Evolutionary conservation across 352 stramenopile species (phyloP).

Genomic region (Pelagophyceae sp.): DNA sequence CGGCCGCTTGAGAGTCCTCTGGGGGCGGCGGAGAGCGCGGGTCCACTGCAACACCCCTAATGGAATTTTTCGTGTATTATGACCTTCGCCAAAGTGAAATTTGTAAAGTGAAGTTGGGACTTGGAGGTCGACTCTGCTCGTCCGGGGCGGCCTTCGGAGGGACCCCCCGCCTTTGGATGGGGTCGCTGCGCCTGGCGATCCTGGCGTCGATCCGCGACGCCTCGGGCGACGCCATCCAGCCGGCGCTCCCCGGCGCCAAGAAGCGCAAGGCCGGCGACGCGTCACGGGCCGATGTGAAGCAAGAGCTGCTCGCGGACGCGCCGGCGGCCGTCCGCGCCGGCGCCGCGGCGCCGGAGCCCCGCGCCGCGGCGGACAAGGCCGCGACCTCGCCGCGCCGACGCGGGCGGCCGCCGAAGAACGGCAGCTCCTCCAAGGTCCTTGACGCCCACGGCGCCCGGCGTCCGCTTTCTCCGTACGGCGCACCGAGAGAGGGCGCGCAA

Average conservation of each 20-base stretch:
- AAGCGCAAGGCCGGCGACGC: not conserved
- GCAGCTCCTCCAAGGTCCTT: too few species aligned
- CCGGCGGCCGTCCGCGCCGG: not conserved
- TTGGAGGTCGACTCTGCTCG: not conserved
- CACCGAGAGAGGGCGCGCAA: too few species aligned
- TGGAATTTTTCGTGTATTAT: too few species aligned
- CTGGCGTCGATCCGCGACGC: constrained; percentile 10
- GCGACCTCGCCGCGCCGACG: too few species aligned
- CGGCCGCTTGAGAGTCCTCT: too few species aligned
- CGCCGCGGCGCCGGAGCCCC: not conserved
- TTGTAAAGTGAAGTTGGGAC: not conserved
- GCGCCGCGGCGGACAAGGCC: not conserved
- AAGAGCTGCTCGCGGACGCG: not conserved
- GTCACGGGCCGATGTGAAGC: not conserved
- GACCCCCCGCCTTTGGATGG: not conserved
- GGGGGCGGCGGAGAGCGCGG: too few species aligned
- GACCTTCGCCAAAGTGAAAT: not conserved
- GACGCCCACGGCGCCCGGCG: too few species aligned
- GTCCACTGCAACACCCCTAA: too few species aligned
- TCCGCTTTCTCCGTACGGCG: too few species aligned
- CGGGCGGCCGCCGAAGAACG: too few species aligned
- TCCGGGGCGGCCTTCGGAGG: too few species aligned
- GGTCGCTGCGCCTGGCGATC: constrained; percentile 11
- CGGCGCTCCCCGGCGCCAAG: not conserved
- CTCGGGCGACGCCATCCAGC: not conserved